Evolutionary conservation across 495 filamentous ascomycete species (phyloP), one percentile per base, ranked within the genome.

Genomic region (Trichoderma virens): DNA sequence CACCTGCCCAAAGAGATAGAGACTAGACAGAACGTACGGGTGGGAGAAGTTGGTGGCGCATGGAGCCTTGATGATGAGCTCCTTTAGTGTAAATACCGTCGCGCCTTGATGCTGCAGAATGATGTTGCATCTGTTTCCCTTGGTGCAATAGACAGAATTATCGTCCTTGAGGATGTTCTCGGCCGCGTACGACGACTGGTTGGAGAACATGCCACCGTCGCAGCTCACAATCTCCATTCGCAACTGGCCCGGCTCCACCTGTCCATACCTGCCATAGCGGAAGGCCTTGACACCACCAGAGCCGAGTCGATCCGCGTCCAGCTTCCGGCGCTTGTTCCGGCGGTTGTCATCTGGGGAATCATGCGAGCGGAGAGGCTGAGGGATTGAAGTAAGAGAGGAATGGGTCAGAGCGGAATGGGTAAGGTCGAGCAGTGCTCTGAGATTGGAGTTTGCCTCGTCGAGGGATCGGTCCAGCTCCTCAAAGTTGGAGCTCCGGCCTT

Each of bases 191-290:
- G 79, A 78, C 2, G 75, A 75, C 63, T 85, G 83, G 54, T 86
- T 82, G 28, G 79, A 71, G 71, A 87, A 93, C 25, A 86, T 82
- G 1, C 92, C 93, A 60, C 93, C 93, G 75, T 97, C 93, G 70
- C 92, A 98, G 79, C 85, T 91, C 20, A 86, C 84, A 62, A 97
- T 83, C 70, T 94, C 88, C 90, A 97, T 92, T 64, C 82, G 86
- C 64, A 97, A 74, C 65, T 83, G 79, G 14, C 91, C 91, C 0
- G 91, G 83, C 38, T 92, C 88, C 6, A 93, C 88, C 70, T 96
- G 92, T 20, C 92, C 92, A 70, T 85, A 89, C 67, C 86, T 84
- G 2, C 91, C 92, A 66, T 96, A 96, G 63, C 82, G 85, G 62
- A 93, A 88, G 5, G 81, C 83, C 59, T 79, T 78, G 83, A 79